These are phyloP conservation scores for Gloeopeniophorella convolvens DNA, from an alignment of 768 basidiomycete species.

Conservation along the genomic window DNA sequence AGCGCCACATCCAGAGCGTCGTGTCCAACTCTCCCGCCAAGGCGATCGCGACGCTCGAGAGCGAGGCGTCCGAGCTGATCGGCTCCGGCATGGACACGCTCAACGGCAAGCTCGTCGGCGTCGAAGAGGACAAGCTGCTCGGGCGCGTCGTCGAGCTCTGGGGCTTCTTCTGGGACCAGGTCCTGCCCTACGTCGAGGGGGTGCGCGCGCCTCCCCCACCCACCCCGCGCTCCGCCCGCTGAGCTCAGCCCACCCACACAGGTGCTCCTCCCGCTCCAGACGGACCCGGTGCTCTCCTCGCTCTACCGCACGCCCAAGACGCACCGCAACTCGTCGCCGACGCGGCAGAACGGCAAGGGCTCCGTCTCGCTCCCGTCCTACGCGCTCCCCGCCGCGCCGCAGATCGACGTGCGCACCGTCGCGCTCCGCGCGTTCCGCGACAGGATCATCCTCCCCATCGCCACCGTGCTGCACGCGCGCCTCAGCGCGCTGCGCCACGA, in stretches of 20 bases:
- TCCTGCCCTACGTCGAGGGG: constrained; percentile 82
- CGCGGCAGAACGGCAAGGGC: constrained; percentile 43
- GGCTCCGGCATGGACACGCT: constrained; percentile 88
- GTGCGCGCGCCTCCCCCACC: constrained; percentile 45
- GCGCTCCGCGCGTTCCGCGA: constrained; percentile 77
- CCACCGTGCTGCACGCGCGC: constrained; percentile 46
- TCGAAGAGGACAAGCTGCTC: constrained; percentile 76
- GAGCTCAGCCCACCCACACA: constrained; percentile 24
- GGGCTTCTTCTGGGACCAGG: constrained; percentile 91
- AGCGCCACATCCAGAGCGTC: constrained; percentile 67
- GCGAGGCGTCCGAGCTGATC: constrained; percentile 78
- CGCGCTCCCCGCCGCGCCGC: constrained; percentile 34
- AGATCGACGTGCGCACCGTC: constrained; percentile 77
- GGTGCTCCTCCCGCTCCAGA: constrained; percentile 57
- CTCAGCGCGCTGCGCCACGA: constrained; percentile 54
- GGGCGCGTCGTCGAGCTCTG: constrained; percentile 79
- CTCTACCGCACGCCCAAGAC: constrained; percentile 55
- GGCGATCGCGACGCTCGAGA: constrained; percentile 65
- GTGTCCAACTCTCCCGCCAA: constrained; percentile 69
- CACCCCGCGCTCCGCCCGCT: constrained; percentile 28
- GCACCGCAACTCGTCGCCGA: constrained; percentile 40
- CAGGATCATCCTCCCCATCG: constrained; percentile 64
- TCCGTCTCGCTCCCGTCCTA: constrained; percentile 32
- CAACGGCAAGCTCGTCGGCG: constrained; percentile 69
- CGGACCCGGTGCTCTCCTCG: constrained; percentile 56